Percentiles rank a stretch among this genome's conserved stretches.
phyloP scores from a whole-genome alignment of 1,284 basidiomycete species.

The Stygiomarasmius scandens region DNA sequence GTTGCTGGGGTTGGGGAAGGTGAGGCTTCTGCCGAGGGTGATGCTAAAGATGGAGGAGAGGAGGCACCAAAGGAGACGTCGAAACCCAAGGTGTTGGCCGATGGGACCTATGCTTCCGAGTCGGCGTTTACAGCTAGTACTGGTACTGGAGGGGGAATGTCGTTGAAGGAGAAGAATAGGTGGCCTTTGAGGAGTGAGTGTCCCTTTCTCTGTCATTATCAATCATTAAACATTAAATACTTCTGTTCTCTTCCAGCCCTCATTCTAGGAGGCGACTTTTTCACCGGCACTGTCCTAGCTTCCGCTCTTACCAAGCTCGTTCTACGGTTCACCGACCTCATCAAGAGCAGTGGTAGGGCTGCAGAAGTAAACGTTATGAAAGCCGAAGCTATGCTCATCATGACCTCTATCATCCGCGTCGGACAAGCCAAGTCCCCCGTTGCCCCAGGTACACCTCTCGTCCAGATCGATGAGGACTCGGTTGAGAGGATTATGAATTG shows the following conservation, averaged over 20 bases:
- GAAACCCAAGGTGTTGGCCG: conserved; percentile 80
- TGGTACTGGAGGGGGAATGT: conserved; percentile 40
- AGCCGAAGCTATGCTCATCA: conserved; percentile 97
- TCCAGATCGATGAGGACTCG: conserved; percentile 97
- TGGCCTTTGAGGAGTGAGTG: conserved; percentile 78
- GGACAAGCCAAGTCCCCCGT: conserved; percentile 91
- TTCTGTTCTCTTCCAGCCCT: conserved; percentile 53
- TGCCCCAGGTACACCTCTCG: conserved; percentile 46
- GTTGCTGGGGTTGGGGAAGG: conserved; percentile 46
- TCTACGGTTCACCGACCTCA: conserved; percentile 74
- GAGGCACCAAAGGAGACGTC: conserved; percentile 20
- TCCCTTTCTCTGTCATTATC: not conserved
- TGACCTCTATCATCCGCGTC: conserved; percentile 96
- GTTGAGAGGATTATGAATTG: conserved; percentile 97
- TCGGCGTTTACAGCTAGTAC: conserved; percentile 82
- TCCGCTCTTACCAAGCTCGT: conserved; percentile 92
- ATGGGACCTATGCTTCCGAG: conserved; percentile 98
- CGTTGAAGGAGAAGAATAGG: conserved; percentile 82
- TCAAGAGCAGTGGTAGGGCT: conserved; percentile 43
- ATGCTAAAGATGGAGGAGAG: conserved; percentile 25
- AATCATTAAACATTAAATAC: conserved; percentile 11
- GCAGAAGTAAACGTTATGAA: conserved; percentile 73
- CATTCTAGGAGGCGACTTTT: conserved; percentile 96
- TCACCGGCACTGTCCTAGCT: conserved; percentile 90
- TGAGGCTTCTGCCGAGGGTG: conserved; percentile 39